These are phyloP conservation scores for Schrenkiella parvula DNA, from an alignment of 345 rosid species.

Conservation along the genomic window DNA sequence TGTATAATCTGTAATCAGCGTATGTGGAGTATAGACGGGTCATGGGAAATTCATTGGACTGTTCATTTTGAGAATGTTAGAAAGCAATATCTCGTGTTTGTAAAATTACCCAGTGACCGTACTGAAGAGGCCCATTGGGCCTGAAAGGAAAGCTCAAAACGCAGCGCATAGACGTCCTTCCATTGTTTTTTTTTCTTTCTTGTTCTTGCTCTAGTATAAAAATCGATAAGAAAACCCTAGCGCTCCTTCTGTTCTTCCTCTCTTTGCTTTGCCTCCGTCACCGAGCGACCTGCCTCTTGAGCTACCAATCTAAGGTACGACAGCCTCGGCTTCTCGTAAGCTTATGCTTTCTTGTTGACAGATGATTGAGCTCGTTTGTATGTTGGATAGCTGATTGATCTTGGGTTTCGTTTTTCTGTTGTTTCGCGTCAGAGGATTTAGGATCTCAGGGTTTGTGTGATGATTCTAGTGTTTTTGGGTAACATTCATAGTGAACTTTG, in stretches of 20 bases:
- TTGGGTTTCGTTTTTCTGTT: neutral
- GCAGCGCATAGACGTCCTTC: neutral
- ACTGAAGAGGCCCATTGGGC: slow-evolving; percentile 19
- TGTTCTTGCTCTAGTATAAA: slow-evolving; percentile 8
- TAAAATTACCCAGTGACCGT: neutral
- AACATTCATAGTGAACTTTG: neutral
- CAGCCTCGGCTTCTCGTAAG: neutral
- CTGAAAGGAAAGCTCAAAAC: neutral
- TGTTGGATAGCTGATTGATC: neutral
- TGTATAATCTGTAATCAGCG: too few relatives aligned
- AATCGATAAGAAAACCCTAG: slow-evolving; percentile 23
- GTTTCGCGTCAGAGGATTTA: neutral
- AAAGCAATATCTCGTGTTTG: too few relatives aligned
- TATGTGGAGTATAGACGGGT: too few relatives aligned
- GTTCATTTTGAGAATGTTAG: too few relatives aligned
- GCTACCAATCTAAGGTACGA: slow-evolving; percentile 18
- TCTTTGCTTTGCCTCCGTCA: slow-evolving; percentile 9
- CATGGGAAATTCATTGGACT: too few relatives aligned
- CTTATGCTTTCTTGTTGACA: neutral
- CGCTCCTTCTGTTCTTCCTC: slow-evolving; percentile 2
- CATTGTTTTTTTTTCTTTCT: neutral
- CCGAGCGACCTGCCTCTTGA: slow-evolving; percentile 19
- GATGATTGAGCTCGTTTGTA: neutral
- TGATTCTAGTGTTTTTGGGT: neutral
- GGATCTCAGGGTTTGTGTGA: neutral